Evolutionary conservation across 179 eudicot genomes (phyloP).

Genomic region (Silene vulgaris): DNA sequence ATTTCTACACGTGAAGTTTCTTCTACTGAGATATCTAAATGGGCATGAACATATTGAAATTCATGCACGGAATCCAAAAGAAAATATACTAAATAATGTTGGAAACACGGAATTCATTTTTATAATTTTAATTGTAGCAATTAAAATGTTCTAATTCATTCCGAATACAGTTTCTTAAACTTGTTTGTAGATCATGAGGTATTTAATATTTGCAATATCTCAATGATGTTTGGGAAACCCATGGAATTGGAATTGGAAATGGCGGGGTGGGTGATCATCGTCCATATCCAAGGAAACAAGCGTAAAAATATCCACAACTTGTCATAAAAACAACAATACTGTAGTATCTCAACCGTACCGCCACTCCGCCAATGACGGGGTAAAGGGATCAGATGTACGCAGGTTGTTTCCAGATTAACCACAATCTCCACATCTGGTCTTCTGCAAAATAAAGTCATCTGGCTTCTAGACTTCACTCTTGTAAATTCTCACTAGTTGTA

Average conservation of each 20-base stretch:
- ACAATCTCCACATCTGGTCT: neutral
- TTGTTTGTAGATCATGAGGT: too few relatives aligned
- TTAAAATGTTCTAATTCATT: too few relatives aligned
- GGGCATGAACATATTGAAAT: neutral
- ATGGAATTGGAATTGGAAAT: too few relatives aligned
- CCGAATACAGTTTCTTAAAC: too few relatives aligned
- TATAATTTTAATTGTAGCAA: too few relatives aligned
- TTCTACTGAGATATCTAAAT: neutral
- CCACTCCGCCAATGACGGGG: neutral
- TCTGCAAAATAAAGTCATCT: neutral
- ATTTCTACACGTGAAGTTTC: neutral
- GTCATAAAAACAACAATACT: neutral
- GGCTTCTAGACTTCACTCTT: neutral
- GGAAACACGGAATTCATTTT: too few relatives aligned
- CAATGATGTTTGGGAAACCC: too few relatives aligned
- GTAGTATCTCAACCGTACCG: neutral
- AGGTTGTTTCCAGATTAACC: neutral
- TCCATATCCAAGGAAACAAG: neutral
- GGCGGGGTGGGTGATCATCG: too few relatives aligned
- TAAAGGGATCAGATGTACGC: neutral
- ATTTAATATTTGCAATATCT: too few relatives aligned
- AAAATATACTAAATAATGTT: too few relatives aligned
- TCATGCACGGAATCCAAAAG: neutral
- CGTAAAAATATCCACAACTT: neutral
- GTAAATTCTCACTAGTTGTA: neutral